Base-by-base conservation (phyloP, 2,329 filamentous ascomycete species). In the Catunica adiposa region DNA sequence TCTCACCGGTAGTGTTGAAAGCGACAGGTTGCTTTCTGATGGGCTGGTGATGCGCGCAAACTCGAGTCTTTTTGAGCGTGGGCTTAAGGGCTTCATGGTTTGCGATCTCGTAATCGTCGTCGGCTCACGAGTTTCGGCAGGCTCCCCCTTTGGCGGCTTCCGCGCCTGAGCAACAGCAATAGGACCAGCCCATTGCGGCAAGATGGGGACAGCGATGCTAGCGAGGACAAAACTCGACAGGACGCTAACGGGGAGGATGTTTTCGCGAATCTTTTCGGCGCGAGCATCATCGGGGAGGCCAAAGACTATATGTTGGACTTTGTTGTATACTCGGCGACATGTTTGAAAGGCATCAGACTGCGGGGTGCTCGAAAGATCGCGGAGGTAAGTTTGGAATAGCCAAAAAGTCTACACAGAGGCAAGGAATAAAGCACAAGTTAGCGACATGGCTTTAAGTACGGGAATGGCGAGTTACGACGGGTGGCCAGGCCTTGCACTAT, bases 361-460 rank as follows among this genome's bases (percentile, higher is more conserved):
- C 1, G 86, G 86, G 58, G 84, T 85, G 64, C 76, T 73, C 56
- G 84, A 78, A 60, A 92, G 79, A 66, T 92, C 87, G 72, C 86
- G 83, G 29, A 92, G 78, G 65, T 92, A 89, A 3, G 85, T 90
- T 70, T 92, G 86, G 68, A 92, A 89, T 53, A 92, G 77, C 86
- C 86, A 92, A 68, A 92, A 92, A 37, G 86, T 90, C 86, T 92
- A 37, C 9, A 47, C 5, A 34, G n/a, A n/a, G n/a, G 5, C 29
- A 34, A 34, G 29, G 29, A 34, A 5, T 5, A 11, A 11, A 34
- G 29, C 29, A 11, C 5, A 5, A 11, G 29, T 34, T 34, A 34
- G 29, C 29, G 29, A 34, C 5, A 34, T 34, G 29, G 29, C 11
- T 34, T 34, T 34, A 34, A 11, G 11, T 5, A 11, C 11, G 29